A percentile compares a stretch with the other conserved stretches of the same genome.
These are phyloP conservation scores for Brassica carinata DNA, from an alignment of 345 rosid species.

Conservation along the genomic window DNA sequence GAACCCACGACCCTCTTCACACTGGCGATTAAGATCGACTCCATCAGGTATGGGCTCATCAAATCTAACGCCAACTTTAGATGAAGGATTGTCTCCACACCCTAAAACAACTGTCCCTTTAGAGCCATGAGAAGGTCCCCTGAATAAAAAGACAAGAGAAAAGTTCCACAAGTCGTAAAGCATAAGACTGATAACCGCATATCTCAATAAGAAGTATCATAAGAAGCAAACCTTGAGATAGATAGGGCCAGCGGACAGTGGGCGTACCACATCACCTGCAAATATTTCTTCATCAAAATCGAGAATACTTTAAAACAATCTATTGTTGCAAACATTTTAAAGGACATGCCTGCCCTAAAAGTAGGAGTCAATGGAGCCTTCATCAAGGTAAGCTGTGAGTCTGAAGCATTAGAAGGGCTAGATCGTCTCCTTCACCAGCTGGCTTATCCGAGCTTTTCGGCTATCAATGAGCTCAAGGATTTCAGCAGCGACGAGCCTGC, in stretches of 20 bases:
- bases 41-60: slow-evolving; percentile 79
- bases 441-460: slow-evolving; percentile 48
- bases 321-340: slow-evolving; percentile 19
- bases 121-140: slow-evolving; percentile 61
- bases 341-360: slow-evolving; percentile 65
- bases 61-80: slow-evolving; percentile 89
- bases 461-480: slow-evolving; percentile 42
- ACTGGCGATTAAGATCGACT: slow-evolving; percentile 75
- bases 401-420: slow-evolving; percentile 48
- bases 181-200: too few relatives aligned
- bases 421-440: slow-evolving; percentile 58
- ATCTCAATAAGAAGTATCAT: too few relatives aligned
- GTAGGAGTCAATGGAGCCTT: slow-evolving; percentile 46
- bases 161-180: too few relatives aligned
- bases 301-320: slow-evolving; percentile 19
- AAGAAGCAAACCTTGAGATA: slow-evolving; percentile 55
- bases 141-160: slow-evolving; percentile 33
- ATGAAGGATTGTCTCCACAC: slow-evolving; percentile 69
- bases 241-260: slow-evolving; percentile 46
- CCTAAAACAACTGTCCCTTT: slow-evolving; percentile 70
- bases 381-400: slow-evolving; percentile 55
- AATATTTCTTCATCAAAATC: slow-evolving; percentile 37
- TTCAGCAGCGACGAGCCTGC: too few relatives aligned
- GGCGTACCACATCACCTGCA: slow-evolving; percentile 79
- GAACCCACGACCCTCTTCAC: slow-evolving; percentile 75